A percentile compares a stretch with the other conserved stretches of the same genome.
phyloP scores from a whole-genome alignment of 1,284 basidiomycete species.

The Anthracocystis panici-leucophaei region DNA sequence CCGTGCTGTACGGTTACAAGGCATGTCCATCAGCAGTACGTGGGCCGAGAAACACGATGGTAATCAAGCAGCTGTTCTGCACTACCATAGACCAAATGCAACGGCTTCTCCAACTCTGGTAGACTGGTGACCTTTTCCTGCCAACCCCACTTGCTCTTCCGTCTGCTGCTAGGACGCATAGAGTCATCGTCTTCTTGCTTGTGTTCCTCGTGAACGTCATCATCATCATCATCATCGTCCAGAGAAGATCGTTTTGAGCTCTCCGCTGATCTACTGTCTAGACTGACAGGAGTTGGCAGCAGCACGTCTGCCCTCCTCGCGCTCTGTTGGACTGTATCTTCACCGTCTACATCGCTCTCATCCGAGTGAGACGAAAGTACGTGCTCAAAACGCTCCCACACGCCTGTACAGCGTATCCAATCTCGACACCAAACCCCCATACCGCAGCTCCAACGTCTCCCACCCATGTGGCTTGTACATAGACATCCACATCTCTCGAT shows the following conservation, averaged over 20 bases:
- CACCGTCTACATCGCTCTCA: background rate
- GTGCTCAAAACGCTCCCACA: constrained; percentile 42
- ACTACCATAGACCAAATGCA: constrained; percentile 59
- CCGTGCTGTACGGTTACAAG: background rate
- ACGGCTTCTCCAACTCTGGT: constrained; percentile 53
- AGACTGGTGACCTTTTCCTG: constrained; percentile 41
- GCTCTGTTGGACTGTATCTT: constrained; percentile 8
- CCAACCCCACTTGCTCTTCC: constrained; percentile 25
- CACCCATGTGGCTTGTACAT: constrained; percentile 68
- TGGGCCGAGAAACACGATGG: constrained; percentile 58
- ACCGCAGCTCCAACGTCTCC: constrained; percentile 69
- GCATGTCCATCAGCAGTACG: constrained; percentile 47
- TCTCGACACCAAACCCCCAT: constrained; percentile 67
- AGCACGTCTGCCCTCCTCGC: constrained; percentile 25
- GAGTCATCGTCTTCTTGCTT: constrained; percentile 25
- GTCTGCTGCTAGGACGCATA: constrained; percentile 18
- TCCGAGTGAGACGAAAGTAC: constrained; percentile 1
- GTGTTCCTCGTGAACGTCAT: background rate
- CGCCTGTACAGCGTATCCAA: constrained; percentile 68
- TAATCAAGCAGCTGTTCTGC: constrained; percentile 62
- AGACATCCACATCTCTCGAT: constrained; percentile 68
- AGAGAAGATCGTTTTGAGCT: constrained; percentile 7
- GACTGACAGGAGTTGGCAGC: constrained; percentile 17
- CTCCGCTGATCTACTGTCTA: constrained; percentile 13
- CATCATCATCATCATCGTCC: constrained; percentile 6